These are phyloP conservation scores for Colletotrichum sp. DNA, from an alignment of 2,329 filamentous ascomycete species.

Conservation along the genomic window DNA sequence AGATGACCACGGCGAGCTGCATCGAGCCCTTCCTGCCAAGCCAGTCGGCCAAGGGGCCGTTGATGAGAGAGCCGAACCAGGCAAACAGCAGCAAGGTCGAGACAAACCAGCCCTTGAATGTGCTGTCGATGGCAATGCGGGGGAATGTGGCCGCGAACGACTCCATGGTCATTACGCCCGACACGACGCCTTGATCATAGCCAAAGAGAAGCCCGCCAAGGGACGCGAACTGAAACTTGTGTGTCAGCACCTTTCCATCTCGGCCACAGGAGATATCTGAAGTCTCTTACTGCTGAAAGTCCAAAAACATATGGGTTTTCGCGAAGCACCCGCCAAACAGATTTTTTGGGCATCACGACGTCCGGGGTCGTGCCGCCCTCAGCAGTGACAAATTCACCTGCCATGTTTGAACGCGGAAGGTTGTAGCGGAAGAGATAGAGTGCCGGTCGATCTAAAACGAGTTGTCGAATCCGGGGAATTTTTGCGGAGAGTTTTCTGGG, in stretches of 20 bases:
- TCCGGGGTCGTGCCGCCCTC: constrained; percentile 11
- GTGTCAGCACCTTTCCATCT: background rate
- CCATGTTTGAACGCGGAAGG: background rate
- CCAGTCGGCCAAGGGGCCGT: constrained; percentile 42
- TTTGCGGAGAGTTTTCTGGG: background rate
- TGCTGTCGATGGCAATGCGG: constrained; percentile 45
- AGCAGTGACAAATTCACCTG: constrained; percentile 17
- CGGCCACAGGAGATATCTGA: background rate
- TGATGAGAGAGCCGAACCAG: constrained; percentile 53
- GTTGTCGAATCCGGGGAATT: constrained; percentile 20
- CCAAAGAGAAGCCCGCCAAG: constrained; percentile 52
- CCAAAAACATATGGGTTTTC: constrained; percentile 51
- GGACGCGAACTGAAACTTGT: constrained; percentile 29
- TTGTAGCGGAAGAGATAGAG: background rate
- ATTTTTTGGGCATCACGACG: constrained; percentile 22
- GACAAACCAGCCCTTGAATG: constrained; percentile 59
- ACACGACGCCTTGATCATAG: constrained; percentile 57
- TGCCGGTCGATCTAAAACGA: constrained; percentile 16
- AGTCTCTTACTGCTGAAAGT: constrained; percentile 41
- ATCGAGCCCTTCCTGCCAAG: constrained; percentile 39
- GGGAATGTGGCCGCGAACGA: constrained; percentile 40
- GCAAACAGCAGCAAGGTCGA: constrained; percentile 53
- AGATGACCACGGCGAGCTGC: constrained; percentile 37
- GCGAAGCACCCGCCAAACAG: constrained; percentile 30
- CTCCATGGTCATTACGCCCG: constrained; percentile 50